phyloP scores from a whole-genome alignment of 140 eudicot species.

The Bidens hawaiensis region DNA sequence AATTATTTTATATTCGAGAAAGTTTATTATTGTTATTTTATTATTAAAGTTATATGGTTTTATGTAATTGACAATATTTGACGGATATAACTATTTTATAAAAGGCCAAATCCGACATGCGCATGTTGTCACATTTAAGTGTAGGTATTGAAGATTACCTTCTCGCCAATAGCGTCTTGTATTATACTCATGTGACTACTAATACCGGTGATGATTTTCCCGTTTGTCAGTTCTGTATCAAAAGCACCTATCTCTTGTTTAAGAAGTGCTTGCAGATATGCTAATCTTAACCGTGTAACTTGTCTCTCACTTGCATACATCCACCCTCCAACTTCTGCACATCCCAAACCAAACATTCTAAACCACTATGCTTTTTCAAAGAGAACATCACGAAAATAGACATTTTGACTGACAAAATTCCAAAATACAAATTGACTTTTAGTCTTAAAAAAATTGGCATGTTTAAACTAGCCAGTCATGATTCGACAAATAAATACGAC shows the following conservation, averaged over 20 bases:
- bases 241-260: conserved; percentile 77
- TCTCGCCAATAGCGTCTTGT: conserved; percentile 90
- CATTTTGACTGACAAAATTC: too few relatives aligned
- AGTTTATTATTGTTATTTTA: too few relatives aligned
- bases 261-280: conserved; percentile 61
- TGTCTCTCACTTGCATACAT: conserved; percentile 89
- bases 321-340: conserved; percentile 94
- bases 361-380: not conserved
- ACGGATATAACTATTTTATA: not conserved
- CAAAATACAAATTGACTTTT: too few relatives aligned
- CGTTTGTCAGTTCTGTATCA: conserved; percentile 70
- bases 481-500: too few relatives aligned
- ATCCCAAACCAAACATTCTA: conserved; percentile 10
- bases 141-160: conserved; percentile 56
- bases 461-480: too few relatives aligned
- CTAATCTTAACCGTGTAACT: conserved; percentile 52
- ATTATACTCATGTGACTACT: conserved; percentile 75
- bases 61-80: not conserved
- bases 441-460: too few relatives aligned
- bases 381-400: too few relatives aligned
- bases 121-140: not conserved
- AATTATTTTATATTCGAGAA: not conserved
- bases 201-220: conserved; percentile 62
- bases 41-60: not conserved
- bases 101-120: not conserved